Evolutionary conservation across 1,139 yeast genomes (phyloP), one percentile per base, ranked within the genome.

Genomic region (Debaryomycetaceae sp.): DNA sequence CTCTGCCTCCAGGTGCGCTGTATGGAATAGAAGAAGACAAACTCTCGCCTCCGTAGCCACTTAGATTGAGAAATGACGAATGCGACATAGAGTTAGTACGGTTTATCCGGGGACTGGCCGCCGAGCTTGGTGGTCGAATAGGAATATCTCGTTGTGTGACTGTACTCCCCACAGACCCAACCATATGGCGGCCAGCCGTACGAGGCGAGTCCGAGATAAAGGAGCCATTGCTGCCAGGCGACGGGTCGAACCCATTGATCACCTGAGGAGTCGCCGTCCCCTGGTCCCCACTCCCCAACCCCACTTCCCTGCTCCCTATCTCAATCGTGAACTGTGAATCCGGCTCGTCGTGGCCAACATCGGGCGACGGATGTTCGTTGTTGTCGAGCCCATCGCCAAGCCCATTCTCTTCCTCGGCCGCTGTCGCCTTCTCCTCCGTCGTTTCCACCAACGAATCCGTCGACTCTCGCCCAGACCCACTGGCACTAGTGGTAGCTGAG

Each of bases 11-110:
- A 1, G 93, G 93, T 2, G 84, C 90, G 6, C 84, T 74, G 60
- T 83, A 85, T 0, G 93, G 93, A 43, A 85, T 84, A 41, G 81
- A 75, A 20, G 81, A 69, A 9, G 87, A 79, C 50, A 83, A 68
- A 44, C 84, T 75, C 47, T 74, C 78, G 35, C 62, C 60, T n/a
- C 66, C 65, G 45, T 65, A 63, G 35, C 70, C 70, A 6, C 64
- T 65, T 14, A 56, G 53, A 44, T 66, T 63, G 44, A 66, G 57
- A 45, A 72, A 70, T 24, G 73, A 66, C 29, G 75, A 64, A 53
- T 72, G 77, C 5, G 78, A 64, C 31, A 71, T 63, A 23, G 78
- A 75, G 46, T 75, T 73, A 40, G 75, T 72, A 35, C 75, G 62
- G 38, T 66, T 68, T 41, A 71, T 63, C 38, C 78, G 62, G 5